Conservation (phyloP, 306 rosid genomes). For the Phaseolus lunatus region DNA sequence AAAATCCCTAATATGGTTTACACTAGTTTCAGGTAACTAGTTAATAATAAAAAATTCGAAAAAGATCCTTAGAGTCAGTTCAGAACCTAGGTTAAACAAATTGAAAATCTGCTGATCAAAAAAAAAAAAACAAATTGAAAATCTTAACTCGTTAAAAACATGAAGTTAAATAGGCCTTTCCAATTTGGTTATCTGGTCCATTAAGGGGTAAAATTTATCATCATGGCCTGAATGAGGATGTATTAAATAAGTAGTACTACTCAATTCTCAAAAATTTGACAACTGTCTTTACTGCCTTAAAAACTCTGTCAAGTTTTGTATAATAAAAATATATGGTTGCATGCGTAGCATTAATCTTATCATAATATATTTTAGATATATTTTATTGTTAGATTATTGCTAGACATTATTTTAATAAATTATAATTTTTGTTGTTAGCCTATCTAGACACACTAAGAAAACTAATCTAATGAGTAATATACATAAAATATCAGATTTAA, state of each 20-base stretch:
- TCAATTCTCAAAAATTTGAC: not conserved
- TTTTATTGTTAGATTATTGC: not conserved
- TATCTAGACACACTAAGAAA: not conserved
- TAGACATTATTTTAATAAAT: not conserved
- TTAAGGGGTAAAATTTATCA: slow-evolving; percentile 22
- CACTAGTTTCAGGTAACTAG: not conserved
- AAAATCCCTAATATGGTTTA: not conserved
- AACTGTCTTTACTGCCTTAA: not conserved
- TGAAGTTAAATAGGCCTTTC: not conserved
- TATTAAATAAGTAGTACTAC: slow-evolving; percentile 18
- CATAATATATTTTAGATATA: not conserved
- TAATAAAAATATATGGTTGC: not conserved
- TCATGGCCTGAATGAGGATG: slow-evolving; percentile 29
- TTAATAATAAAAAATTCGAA: not conserved
- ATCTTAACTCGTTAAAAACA: not conserved
- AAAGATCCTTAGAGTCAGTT: not conserved
- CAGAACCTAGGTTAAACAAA: slow-evolving; percentile 19
- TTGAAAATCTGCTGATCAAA: slow-evolving; percentile 35
- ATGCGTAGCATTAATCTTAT: not conserved
- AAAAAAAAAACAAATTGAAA: too few species aligned
- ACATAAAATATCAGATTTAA: not conserved
- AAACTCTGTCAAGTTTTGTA: not conserved
- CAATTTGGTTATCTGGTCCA: slow-evolving; percentile 14
- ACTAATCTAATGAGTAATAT: not conserved
- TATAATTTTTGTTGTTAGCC: not conserved